A percentile compares a stretch with the other conserved stretches of the same genome.
phyloP scores from a whole-genome alignment of 1,139 yeast species.

The Saccharomyces hybrid region DNA sequence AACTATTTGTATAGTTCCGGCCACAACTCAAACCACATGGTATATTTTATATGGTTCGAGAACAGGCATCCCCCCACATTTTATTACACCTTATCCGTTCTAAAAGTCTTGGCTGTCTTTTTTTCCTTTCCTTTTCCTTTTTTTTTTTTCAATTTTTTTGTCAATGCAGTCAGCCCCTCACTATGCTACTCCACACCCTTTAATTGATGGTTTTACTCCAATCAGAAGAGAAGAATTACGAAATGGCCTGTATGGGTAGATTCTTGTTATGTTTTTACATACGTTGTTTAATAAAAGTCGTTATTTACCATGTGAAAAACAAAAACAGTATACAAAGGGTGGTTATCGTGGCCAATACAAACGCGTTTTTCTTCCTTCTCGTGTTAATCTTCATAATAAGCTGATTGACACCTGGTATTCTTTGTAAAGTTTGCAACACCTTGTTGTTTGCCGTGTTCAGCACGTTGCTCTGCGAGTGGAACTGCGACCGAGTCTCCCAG shows the following conservation, averaged over 20 bases:
- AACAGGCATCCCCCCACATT: neutral
- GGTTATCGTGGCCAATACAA: slow-evolving; percentile 72
- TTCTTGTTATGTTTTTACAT: neutral
- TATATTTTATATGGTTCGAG: neutral
- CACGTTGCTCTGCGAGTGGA: slow-evolving; percentile 60
- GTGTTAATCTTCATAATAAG: slow-evolving; percentile 77
- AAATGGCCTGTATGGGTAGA: neutral
- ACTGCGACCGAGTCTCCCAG: slow-evolving; percentile 80
- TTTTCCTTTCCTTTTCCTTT: neutral
- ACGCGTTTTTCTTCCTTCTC: slow-evolving; percentile 78
- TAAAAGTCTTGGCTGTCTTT: neutral
- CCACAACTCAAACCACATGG: neutral
- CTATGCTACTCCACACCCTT: neutral
- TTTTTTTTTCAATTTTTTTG: neutral
- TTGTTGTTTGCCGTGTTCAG: slow-evolving; percentile 59
- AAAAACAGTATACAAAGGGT: slow-evolving; percentile 65
- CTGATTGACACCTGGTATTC: slow-evolving; percentile 77
- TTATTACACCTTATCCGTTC: neutral
- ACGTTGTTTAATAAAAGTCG: neutral
- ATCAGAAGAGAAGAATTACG: neutral
- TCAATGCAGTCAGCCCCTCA: slow-evolving; percentile 1
- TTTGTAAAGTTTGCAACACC: slow-evolving; percentile 52
- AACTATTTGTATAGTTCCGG: neutral
- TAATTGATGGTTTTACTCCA: neutral
- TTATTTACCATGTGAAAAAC: slow-evolving; percentile 42